Base-by-base conservation (phyloP, 2,329 filamentous ascomycete species). In the Penicillium hordei region DNA sequence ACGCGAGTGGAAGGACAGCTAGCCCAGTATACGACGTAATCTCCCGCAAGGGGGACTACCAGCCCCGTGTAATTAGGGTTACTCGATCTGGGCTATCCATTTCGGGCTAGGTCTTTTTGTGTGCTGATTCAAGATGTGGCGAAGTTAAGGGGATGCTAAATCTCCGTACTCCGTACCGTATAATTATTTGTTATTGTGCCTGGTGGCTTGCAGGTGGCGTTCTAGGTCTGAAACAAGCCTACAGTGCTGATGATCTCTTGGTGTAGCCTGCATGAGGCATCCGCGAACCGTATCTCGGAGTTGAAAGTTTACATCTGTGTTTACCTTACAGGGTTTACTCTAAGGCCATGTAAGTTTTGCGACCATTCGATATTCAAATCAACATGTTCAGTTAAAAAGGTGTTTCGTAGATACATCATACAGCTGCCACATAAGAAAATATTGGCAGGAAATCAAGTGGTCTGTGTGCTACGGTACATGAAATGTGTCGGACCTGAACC, bases 171-270 rank as follows among this genome's bases (percentile, higher is more conserved):
- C 21, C 21, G 21, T 23, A n/a, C 21, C 21, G 27, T 3, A 31
- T 10, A 31, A 55, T 50, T 39, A 48, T 51, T 36, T 36, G 31
- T 31, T 10, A 44, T 48, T 52, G 55, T 53, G 12, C 55, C 55
- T 57, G 55, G 49, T 57, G 55, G 49, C 49, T 57, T 53, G 55
- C 55, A 57, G 55, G 36, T 57, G 49, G 55, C 55, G 55, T 39
- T 19, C 49, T 15, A 23, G 6, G 8, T 57, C 34, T 57, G 54
- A 57, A 57, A 57, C 54, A 56, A 51, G 29, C n/a, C 31, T 25
- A 52, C 40, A 45, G 48, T 36, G 52, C 23, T 46, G 40, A 55
- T 46, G 40, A 55, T 45, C 44, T 39, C 54, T 48, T 12, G n/a
- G 10, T 29, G 8, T n/a, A 42, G 27, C 29, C 48, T 29, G 23